Evolutionary conservation across 108 stramenopile genomes (phyloP).

Genomic region (Cyclostephanos tholiformis): DNA sequence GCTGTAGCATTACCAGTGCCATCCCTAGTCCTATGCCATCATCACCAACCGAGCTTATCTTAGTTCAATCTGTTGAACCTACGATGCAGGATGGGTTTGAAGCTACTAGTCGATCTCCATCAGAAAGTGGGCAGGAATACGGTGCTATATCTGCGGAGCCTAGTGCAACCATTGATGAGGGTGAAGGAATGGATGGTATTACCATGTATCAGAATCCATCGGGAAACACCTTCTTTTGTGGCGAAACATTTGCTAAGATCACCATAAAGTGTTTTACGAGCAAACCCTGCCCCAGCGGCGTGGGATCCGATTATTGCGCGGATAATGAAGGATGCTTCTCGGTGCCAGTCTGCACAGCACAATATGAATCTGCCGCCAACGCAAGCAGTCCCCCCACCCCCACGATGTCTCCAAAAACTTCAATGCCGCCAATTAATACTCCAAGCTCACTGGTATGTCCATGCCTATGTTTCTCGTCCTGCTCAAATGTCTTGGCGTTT

Average conservation of each 20-base stretch:
- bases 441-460: constrained; percentile 4
- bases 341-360: constrained; percentile 13
- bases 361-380: constrained; percentile 23
- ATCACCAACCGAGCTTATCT: not conserved
- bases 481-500: not conserved
- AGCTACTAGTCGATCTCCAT: not conserved
- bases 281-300: constrained; percentile 36
- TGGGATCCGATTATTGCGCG: constrained; percentile 19
- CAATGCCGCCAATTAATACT: not conserved
- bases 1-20: constrained; percentile 14
- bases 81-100: not conserved
- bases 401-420: not conserved
- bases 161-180: not conserved
- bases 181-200: not conserved
- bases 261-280: constrained; percentile 17
- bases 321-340: constrained; percentile 30
- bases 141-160: constrained; percentile 4
- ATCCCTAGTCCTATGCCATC: not conserved
- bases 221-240: constrained; percentile 43
- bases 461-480: not conserved
- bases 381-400: constrained; percentile 8
- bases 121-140: not conserved
- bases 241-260: constrained; percentile 23
- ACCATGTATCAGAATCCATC: constrained; percentile 32
- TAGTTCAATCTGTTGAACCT: not conserved